phyloP scores from a whole-genome alignment of 495 filamentous ascomycete species.

The Filosporella fistucella region DNA sequence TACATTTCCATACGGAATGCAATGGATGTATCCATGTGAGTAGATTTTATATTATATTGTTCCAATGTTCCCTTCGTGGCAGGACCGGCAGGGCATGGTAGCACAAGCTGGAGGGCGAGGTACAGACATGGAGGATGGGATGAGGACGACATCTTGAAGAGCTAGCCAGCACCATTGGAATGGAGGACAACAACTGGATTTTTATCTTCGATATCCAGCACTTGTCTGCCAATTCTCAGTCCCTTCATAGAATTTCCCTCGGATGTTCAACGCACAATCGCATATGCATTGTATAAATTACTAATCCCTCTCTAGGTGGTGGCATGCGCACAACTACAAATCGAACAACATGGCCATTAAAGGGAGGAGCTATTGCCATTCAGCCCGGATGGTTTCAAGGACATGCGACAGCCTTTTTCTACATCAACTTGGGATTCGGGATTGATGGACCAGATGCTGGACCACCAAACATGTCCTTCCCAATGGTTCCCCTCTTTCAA shows the following conservation, averaged over 20 bases:
- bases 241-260: too few relatives aligned
- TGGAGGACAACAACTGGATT: too few relatives aligned
- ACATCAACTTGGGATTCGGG: constrained; percentile 92
- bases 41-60: too few relatives aligned
- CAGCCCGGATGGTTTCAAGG: constrained; percentile 95
- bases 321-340: constrained; percentile 76
- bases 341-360: constrained; percentile 86
- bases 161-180: too few relatives aligned
- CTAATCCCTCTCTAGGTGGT: constrained; percentile 57
- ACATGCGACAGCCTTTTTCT: constrained; percentile 79
- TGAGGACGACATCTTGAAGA: too few relatives aligned
- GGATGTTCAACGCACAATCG: too few relatives aligned
- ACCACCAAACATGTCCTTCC: constrained; percentile 84
- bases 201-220: too few relatives aligned
- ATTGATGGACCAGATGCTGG: constrained; percentile 49
- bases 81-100: neutral
- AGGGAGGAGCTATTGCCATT: constrained; percentile 78
- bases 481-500: constrained; percentile 80
- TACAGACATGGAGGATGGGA: neutral
- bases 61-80: too few relatives aligned
- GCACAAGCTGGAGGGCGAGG: neutral
- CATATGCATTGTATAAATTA: too few relatives aligned
- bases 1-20: constrained; percentile 86
- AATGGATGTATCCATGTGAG: constrained; percentile 98
- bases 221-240: too few relatives aligned